Conservation (phyloP, 2,329 filamentous ascomycete species). For the Venturia aucupariae region DNA sequence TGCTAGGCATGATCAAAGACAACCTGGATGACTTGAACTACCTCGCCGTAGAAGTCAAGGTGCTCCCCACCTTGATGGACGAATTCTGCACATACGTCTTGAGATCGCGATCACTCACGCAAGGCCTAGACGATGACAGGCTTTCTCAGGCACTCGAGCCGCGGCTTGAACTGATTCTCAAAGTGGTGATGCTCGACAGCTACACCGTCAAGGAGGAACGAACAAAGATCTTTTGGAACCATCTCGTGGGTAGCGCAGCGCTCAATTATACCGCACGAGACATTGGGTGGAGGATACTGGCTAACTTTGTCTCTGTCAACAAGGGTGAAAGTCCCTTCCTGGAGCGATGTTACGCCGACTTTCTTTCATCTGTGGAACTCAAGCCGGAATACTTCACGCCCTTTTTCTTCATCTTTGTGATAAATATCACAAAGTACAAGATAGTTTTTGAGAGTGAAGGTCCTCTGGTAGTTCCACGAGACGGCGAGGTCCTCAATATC, state of each 20-base stretch:
- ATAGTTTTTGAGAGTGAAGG: background rate
- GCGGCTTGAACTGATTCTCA: slow-evolving; percentile 46
- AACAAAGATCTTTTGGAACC: slow-evolving; percentile 59
- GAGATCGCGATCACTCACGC: background rate
- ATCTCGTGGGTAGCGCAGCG: slow-evolving; percentile 58
- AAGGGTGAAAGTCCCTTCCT: slow-evolving; percentile 34
- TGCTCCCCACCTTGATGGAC: slow-evolving; percentile 27
- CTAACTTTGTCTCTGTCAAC: slow-evolving; percentile 26
- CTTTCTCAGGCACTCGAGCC: slow-evolving; percentile 20
- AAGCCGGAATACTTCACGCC: slow-evolving; percentile 40
- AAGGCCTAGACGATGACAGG: background rate
- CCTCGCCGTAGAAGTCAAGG: slow-evolving; percentile 22
- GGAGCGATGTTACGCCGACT: slow-evolving; percentile 42
- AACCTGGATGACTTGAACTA: slow-evolving; percentile 16
- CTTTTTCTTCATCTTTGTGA: slow-evolving; percentile 55
- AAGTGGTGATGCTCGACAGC: slow-evolving; percentile 53
- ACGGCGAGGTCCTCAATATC: slow-evolving; percentile 42
- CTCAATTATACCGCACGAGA: slow-evolving; percentile 52
- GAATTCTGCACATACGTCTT: slow-evolving; percentile 30
- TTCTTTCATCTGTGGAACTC: slow-evolving; percentile 37
- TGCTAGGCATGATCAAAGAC: slow-evolving; percentile 5
- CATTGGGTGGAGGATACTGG: slow-evolving; percentile 60
- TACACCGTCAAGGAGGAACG: slow-evolving; percentile 53
- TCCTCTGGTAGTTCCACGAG: slow-evolving; percentile 33
- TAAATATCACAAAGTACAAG: slow-evolving; percentile 24